phyloP scores from a whole-genome alignment of 2,329 filamentous ascomycete genomes.

The Aspergillus sojae region DNA sequence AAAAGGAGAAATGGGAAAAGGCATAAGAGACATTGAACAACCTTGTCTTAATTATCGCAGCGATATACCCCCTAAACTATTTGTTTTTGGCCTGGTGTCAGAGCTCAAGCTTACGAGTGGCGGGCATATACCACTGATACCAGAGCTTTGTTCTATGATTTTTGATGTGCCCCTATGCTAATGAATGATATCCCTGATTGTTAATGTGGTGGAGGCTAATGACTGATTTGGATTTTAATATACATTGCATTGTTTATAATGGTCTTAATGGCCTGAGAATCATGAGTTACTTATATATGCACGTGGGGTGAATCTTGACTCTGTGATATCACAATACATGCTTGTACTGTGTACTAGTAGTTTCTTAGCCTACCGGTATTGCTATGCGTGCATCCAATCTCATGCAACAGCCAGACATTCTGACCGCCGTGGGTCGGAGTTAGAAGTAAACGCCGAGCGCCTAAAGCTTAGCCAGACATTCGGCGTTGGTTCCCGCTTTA shows the following conservation, averaged over 20 bases:
- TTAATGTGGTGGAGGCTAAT: constrained; percentile 21
- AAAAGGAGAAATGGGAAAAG: constrained; percentile 1
- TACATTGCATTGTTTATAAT: neutral
- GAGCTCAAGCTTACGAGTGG: constrained; percentile 9
- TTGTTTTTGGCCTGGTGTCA: constrained; percentile 19
- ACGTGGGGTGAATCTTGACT: neutral
- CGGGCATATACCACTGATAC: constrained; percentile 17
- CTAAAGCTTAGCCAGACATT: neutral
- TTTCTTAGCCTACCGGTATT: too few species aligned
- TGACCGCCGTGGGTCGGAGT: neutral
- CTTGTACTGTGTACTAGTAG: neutral
- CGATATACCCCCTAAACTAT: constrained; percentile 29
- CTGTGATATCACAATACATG: neutral
- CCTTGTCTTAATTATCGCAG: constrained; percentile 18
- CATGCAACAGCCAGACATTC: too few species aligned
- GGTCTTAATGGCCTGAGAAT: neutral
- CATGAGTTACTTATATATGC: neutral
- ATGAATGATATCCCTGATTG: constrained; percentile 22
- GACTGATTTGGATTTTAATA: neutral
- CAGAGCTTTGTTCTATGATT: constrained; percentile 11
- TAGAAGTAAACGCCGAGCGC: neutral
- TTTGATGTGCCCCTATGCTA: constrained; percentile 14
- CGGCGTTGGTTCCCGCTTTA: neutral
- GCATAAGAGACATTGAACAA: neutral
- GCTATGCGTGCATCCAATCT: too few species aligned